Evolutionary conservation across 1,284 basidiomycete genomes (phyloP), one percentile per base, ranked within the genome.

Genomic region (Salmacisia buchloeana): DNA sequence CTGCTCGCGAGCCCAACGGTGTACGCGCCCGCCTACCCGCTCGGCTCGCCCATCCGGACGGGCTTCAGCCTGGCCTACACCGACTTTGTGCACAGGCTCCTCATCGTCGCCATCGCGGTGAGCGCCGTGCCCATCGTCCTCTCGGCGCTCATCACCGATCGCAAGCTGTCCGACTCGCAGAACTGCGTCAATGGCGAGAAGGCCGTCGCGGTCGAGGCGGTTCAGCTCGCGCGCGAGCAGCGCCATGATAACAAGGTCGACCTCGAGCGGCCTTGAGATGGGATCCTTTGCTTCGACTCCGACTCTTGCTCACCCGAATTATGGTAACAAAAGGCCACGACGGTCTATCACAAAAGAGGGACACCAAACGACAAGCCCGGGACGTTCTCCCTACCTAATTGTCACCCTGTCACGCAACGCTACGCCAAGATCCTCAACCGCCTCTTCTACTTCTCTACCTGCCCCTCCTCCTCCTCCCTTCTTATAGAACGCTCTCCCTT

Each of bases 131-230:
- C 74, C 29, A 67, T 79, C 58, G 35, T 78, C 39, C 49, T 69
- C 23, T 52, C 69, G 34, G 38, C 71, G 13, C 54, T 77, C 27
- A 31, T 78, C 54, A 73, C 61, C 45, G 67, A 78, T 63, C 68
- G 66, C 61, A 71, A 70, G 63, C 69, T 79, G 35, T 64, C 66
- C 56, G 63, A 73, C 60, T 68, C 67, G 60, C 75, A 79, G 64
- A 79, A 78, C 59, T 75, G 74, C 57, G 71, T 79, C 60, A 73
- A 69, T 63, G 67, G 73, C 59, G 76, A 79, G 62, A 63, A 74
- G 33, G 72, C 70, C n/a, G 71, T 52, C 46, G 46, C 46, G 13
- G 23, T 27, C 46, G 46, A 52, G 46, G 46, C 46, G 23, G 46
- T 52, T 4, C 46, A 27, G 25, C 7, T 52, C 12, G 46, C 46